These are phyloP conservation scores for Stagonosporopsis vannaccii DNA, from an alignment of 2,329 filamentous ascomycete genomes.

Conservation along the genomic window DNA sequence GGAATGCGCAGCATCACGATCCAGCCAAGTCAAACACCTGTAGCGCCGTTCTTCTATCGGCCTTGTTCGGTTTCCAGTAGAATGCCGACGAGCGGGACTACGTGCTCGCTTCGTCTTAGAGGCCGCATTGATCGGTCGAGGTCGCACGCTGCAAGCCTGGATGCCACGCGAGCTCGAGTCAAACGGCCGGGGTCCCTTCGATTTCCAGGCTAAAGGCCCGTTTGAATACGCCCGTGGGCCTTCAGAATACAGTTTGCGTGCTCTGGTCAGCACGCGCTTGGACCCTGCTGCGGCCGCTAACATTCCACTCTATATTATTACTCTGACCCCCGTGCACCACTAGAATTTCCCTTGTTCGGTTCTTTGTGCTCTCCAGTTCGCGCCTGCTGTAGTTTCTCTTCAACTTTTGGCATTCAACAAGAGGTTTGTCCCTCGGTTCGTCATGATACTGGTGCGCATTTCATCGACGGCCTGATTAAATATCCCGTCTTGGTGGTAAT, in stretches of 20 bases:
- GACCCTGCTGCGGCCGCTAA: slow-evolving; percentile 15
- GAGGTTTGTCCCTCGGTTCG: slow-evolving; percentile 7
- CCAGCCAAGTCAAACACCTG: slow-evolving; percentile 5
- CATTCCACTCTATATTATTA: slow-evolving; percentile 33
- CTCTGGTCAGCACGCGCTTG: slow-evolving; percentile 10
- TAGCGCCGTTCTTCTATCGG: slow-evolving; percentile 2
- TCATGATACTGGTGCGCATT: slow-evolving; percentile 26
- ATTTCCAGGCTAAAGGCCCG: neutral
- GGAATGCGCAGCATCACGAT: slow-evolving; percentile 4
- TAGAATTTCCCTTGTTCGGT: slow-evolving; percentile 8
- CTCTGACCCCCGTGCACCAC: slow-evolving; percentile 21
- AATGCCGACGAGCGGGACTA: neutral
- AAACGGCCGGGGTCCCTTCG: slow-evolving; percentile 3
- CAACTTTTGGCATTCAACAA: neutral
- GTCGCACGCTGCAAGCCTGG: slow-evolving; percentile 3
- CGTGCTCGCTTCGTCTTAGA: slow-evolving; percentile 1
- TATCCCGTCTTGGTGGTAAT: slow-evolving; percentile 20
- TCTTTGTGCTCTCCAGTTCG: slow-evolving; percentile 1
- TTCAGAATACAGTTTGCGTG: slow-evolving; percentile 4
- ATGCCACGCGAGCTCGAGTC: slow-evolving; percentile 16
- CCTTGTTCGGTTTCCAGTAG: slow-evolving; percentile 6
- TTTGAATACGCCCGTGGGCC: neutral
- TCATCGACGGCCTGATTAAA: slow-evolving; percentile 20
- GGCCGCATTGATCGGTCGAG: neutral
- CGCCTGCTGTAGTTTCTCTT: neutral